These are phyloP conservation scores for Whalleya microplaca DNA, from an alignment of 2,329 filamentous ascomycete genomes.

Conservation along the genomic window DNA sequence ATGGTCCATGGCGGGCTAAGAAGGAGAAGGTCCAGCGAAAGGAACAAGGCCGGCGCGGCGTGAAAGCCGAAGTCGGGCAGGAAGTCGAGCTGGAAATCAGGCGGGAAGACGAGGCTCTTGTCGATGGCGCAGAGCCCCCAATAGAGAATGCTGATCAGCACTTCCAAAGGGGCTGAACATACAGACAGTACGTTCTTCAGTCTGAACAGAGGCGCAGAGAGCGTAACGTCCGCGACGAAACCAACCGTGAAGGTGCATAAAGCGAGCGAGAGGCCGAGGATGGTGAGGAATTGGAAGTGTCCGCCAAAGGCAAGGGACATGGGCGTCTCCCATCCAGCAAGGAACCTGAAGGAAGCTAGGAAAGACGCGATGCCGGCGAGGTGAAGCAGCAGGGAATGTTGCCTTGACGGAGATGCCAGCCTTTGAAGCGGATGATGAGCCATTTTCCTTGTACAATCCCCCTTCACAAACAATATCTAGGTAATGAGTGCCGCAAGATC, in stretches of 20 bases:
- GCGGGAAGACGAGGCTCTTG: constrained; percentile 54
- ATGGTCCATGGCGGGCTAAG: constrained; percentile 76
- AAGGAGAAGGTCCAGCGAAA: constrained; percentile 67
- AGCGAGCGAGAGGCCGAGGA: constrained; percentile 68
- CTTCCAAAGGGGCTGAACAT: constrained; percentile 69
- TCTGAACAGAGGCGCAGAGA: constrained; percentile 61
- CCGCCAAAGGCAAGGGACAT: constrained; percentile 66
- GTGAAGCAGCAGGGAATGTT: constrained; percentile 66
- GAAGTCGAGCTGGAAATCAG: constrained; percentile 58
- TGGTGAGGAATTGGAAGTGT: constrained; percentile 74
- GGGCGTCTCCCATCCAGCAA: constrained; percentile 52
- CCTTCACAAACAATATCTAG: not conserved
- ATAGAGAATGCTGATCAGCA: constrained; percentile 72
- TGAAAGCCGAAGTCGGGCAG: constrained; percentile 68
- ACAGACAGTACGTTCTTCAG: constrained; percentile 71
- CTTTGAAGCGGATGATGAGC: constrained; percentile 68
- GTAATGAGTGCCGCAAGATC: not conserved
- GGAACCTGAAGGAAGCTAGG: constrained; percentile 55
- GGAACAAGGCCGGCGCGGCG: constrained; percentile 65
- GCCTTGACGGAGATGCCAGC: constrained; percentile 66
- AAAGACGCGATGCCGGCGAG: constrained; percentile 57
- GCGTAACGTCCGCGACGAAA: constrained; percentile 66
- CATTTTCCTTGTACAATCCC: constrained; percentile 36
- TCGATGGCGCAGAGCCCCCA: constrained; percentile 69
- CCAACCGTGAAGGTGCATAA: constrained; percentile 64